Percentiles rank a stretch among this genome's conserved stretches.
phyloP scores from a whole-genome alignment of 305 asterid genomes.

The Fraxinus dipetala region DNA sequence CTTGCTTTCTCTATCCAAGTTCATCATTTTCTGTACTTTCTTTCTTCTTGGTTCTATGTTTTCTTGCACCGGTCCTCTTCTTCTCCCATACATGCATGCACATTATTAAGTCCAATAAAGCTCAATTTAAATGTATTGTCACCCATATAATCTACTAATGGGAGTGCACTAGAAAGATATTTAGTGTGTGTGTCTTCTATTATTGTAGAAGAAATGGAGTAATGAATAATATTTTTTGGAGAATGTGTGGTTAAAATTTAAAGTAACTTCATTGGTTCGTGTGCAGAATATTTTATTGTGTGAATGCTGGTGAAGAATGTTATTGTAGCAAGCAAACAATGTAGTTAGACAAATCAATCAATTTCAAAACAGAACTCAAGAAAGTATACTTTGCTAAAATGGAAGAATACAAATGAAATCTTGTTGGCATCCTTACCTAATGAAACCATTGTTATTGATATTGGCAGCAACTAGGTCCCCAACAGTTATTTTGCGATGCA shows the following conservation, averaged over 20 bases:
- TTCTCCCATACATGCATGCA: not conserved
- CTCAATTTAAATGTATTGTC: not conserved
- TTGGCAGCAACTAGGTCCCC: slow-evolving; percentile 56
- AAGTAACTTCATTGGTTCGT: too few relatives aligned
- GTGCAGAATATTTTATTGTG: too few relatives aligned
- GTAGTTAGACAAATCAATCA: not conserved
- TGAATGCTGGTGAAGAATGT: too few relatives aligned
- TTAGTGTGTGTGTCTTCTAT: not conserved
- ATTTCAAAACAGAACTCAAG: not conserved
- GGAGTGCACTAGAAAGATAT: not conserved
- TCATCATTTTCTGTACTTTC: not conserved
- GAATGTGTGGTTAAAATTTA: too few relatives aligned
- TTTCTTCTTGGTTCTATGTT: not conserved
- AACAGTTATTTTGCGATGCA: slow-evolving; percentile 49
- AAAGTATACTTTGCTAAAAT: not conserved
- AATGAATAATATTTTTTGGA: too few relatives aligned
- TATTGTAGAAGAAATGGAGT: too few relatives aligned
- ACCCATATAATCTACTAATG: not conserved
- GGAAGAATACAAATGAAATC: not conserved
- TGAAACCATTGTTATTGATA: slow-evolving; percentile 46
- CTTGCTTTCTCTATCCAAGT: not conserved
- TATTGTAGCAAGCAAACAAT: not conserved
- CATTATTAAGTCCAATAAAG: not conserved
- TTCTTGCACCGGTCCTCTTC: not conserved
- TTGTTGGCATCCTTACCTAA: slow-evolving; percentile 39